phyloP scores from a whole-genome alignment of 108 stramenopile genomes.

The Skeletonema costatum region DNA sequence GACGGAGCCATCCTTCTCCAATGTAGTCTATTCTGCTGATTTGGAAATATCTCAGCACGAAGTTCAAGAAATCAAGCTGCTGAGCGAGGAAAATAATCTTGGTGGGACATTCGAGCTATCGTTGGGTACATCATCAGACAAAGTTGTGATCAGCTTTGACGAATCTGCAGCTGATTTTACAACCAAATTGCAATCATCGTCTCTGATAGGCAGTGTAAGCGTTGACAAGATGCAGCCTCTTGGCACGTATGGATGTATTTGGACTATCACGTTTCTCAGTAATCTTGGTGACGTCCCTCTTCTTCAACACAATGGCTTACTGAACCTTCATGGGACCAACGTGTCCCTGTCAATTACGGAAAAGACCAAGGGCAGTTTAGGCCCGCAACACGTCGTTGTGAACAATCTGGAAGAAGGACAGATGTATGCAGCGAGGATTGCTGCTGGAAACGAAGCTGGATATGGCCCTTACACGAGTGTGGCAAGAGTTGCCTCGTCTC shows the following conservation, averaged over 20 bases:
- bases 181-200: constrained; percentile 42
- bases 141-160: constrained; percentile 17
- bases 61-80: constrained; percentile 31
- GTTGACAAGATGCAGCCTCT: constrained; percentile 5
- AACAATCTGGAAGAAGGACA: constrained; percentile 31
- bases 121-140: constrained; percentile 4
- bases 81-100: constrained; percentile 24
- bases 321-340: constrained; percentile 28
- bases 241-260: constrained; percentile 17
- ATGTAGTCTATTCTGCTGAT: constrained; percentile 27
- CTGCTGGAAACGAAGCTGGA: constrained; percentile 49
- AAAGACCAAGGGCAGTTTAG: constrained; percentile 29
- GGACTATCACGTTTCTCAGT: constrained; percentile 51
- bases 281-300: constrained; percentile 61
- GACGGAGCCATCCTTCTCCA: constrained; percentile 31
- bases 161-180: constrained; percentile 44
- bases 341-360: constrained; percentile 35
- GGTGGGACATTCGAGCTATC: constrained; percentile 35
- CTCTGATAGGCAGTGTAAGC: constrained; percentile 42
- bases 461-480: constrained; percentile 44
- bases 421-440: constrained; percentile 38
- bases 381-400: constrained; percentile 20
- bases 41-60: constrained; percentile 15
- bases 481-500: constrained; percentile 11
- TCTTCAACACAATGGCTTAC: constrained; percentile 35